phyloP scores from a whole-genome alignment of 805 yeast genomes.

The Candida fluviatilis region DNA sequence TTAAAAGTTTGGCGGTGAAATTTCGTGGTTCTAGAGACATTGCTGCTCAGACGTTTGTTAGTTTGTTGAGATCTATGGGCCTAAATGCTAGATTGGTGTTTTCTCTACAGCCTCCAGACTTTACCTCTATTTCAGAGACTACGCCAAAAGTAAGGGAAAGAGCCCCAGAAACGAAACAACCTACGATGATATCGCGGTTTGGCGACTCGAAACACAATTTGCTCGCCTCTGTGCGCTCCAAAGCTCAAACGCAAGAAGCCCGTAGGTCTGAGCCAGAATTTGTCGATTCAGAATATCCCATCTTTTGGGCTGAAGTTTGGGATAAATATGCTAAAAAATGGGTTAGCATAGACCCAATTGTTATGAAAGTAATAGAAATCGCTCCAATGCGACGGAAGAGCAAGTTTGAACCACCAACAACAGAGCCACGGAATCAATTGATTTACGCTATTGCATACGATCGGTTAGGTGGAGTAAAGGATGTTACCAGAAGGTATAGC shows the following conservation, averaged over 20 bases:
- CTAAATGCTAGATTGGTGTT: conserved; percentile 71
- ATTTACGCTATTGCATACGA: conserved; percentile 80
- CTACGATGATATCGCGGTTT: conserved; percentile 6
- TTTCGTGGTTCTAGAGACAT: conserved; percentile 72
- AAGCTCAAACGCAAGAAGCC: conserved; percentile 12
- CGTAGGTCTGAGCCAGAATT: conserved; percentile 14
- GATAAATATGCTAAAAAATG: conserved; percentile 66
- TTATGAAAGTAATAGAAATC: conserved; percentile 58
- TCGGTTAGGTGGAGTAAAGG: conserved; percentile 58
- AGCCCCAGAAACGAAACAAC: conserved; percentile 3
- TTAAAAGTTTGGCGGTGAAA: conserved; percentile 37
- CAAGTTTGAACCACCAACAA: conserved; percentile 68
- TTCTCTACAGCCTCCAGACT: conserved; percentile 90
- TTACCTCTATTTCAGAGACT: conserved; percentile 35
- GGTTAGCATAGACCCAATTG: conserved; percentile 84
- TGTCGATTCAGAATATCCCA: conserved; percentile 47
- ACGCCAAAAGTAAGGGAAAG: conserved; percentile 8
- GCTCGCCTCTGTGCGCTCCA: not conserved
- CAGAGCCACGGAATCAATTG: conserved; percentile 54
- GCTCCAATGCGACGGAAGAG: conserved; percentile 49
- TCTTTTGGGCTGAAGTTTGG: conserved; percentile 96
- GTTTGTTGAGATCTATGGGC: conserved; percentile 65
- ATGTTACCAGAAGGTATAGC: conserved; percentile 82
- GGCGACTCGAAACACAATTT: conserved; percentile 16
- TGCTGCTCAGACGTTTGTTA: conserved; percentile 84